Conservation (phyloP, 345 rosid species). For the Syzygium aromaticum region DNA sequence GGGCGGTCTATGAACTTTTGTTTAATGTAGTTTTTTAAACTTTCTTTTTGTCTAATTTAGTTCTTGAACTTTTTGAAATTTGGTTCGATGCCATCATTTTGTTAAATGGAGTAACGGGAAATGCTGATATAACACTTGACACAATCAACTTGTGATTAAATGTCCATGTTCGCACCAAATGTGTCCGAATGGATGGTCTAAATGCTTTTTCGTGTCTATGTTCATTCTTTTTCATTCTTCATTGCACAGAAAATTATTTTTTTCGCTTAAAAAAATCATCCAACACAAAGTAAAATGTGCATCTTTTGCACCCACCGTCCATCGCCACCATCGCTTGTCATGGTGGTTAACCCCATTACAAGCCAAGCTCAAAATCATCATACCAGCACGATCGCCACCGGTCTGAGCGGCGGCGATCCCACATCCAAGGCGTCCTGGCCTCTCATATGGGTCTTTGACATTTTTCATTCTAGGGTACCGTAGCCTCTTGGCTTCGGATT, state of each 20-base stretch:
- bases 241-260: fast-evolving
- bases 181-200: not conserved
- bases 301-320: not conserved
- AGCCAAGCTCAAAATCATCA: not conserved
- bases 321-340: not conserved
- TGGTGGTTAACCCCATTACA: not conserved
- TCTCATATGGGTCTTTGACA: not conserved
- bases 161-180: not conserved
- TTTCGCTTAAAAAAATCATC: not conserved
- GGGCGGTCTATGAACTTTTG: too few relatives aligned
- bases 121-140: not conserved
- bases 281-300: not conserved
- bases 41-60: too few relatives aligned
- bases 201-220: not conserved
- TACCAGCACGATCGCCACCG: not conserved
- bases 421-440: not conserved
- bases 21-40: too few relatives aligned
- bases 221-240: not conserved
- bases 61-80: too few relatives aligned
- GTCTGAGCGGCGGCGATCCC: not conserved
- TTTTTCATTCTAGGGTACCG: too few relatives aligned
- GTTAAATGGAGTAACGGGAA: too few relatives aligned
- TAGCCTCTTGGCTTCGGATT: too few relatives aligned
- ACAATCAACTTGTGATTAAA: not conserved
- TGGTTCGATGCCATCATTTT: too few relatives aligned